phyloP scores from a whole-genome alignment of 192 early-diverging fungal genomes.

The Coemansia sp. region DNA sequence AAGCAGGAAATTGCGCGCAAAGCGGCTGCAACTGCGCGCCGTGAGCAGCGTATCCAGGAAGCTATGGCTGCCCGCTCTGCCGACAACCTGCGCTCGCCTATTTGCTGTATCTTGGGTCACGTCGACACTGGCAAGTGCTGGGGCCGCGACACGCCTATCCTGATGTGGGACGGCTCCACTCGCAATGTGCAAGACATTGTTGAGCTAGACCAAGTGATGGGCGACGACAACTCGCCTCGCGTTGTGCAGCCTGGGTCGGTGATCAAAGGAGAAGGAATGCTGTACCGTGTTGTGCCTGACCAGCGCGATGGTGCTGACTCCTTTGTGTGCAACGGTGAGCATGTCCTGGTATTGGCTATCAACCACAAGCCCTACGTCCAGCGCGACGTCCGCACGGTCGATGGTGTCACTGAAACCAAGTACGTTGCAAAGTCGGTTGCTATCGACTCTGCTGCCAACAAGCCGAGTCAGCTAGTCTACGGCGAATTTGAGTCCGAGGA shows the following conservation, averaged over 20 bases:
- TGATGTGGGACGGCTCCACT: constrained; percentile 52
- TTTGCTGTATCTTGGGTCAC: constrained; percentile 98
- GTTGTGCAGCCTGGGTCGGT: constrained; percentile 47
- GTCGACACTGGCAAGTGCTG: constrained; percentile 88
- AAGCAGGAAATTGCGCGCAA: constrained; percentile 66
- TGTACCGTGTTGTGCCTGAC: constrained; percentile 53
- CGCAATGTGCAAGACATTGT: constrained; percentile 52
- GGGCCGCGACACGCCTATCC: constrained; percentile 50
- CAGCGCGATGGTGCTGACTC: constrained; percentile 27
- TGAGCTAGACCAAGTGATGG: constrained; percentile 51
- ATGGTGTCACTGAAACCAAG: constrained; percentile 1
- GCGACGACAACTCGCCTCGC: constrained; percentile 56
- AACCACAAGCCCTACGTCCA: constrained; percentile 20
- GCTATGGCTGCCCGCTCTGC: constrained; percentile 82
- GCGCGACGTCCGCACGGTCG: neutral
- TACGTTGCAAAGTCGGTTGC: constrained; percentile 19
- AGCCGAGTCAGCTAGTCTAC: constrained; percentile 2
- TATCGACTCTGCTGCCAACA: constrained; percentile 18
- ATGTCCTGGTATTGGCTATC: constrained; percentile 55
- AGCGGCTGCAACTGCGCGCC: constrained; percentile 76
- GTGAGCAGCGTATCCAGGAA: constrained; percentile 67
- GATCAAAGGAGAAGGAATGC: constrained; percentile 45
- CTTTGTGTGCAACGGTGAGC: constrained; percentile 60
- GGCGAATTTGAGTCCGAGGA: constrained; percentile 35
- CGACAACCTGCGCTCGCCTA: constrained; percentile 93